A percentile compares a stretch with the other conserved stretches of the same genome.
phyloP scores from a whole-genome alignment of 1,284 basidiomycete genomes.

The Porphyrellus sp. region DNA sequence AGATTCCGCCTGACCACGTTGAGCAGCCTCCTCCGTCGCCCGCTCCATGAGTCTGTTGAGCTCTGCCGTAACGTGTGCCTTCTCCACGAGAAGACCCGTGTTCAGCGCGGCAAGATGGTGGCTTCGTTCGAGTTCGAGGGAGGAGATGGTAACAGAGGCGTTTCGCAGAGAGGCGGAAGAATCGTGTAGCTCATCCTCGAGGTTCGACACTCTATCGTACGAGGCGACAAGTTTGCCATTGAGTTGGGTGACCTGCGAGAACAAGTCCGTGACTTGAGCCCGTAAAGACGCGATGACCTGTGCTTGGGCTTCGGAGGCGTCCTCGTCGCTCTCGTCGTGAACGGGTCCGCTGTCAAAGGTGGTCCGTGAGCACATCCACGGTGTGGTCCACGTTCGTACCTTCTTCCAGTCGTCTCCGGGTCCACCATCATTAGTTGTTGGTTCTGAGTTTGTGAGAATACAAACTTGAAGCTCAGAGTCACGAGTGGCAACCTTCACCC shows the following conservation, averaged over 20 bases:
- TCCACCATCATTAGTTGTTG: slow-evolving; percentile 14
- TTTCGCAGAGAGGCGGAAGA: slow-evolving; percentile 55
- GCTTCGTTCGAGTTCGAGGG: slow-evolving; percentile 72
- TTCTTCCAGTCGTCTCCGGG: slow-evolving; percentile 9
- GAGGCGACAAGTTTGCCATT: slow-evolving; percentile 91
- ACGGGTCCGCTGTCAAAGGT: not conserved
- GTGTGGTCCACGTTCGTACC: slow-evolving; percentile 13
- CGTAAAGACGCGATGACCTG: slow-evolving; percentile 78
- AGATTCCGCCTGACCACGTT: slow-evolving; percentile 86
- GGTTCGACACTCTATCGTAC: slow-evolving; percentile 88
- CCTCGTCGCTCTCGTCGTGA: slow-evolving; percentile 29
- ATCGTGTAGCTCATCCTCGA: slow-evolving; percentile 88
- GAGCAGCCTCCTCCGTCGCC: slow-evolving; percentile 89
- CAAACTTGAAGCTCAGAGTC: no score
- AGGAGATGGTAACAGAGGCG: slow-evolving; percentile 60
- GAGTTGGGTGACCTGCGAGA: slow-evolving; percentile 86
- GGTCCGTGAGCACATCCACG: slow-evolving; percentile 8
- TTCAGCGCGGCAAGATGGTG: slow-evolving; percentile 78
- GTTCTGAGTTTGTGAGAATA: no score
- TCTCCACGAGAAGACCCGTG: slow-evolving; percentile 90
- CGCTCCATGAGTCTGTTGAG: slow-evolving; percentile 93
- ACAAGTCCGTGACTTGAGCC: slow-evolving; percentile 79
- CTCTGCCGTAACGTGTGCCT: slow-evolving; percentile 86
- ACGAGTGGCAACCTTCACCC: slow-evolving; percentile 17
- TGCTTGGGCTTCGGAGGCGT: slow-evolving; percentile 58